Conservation (phyloP, 192 early-diverging fungal species). For the Coemansia aciculifera region DNA sequence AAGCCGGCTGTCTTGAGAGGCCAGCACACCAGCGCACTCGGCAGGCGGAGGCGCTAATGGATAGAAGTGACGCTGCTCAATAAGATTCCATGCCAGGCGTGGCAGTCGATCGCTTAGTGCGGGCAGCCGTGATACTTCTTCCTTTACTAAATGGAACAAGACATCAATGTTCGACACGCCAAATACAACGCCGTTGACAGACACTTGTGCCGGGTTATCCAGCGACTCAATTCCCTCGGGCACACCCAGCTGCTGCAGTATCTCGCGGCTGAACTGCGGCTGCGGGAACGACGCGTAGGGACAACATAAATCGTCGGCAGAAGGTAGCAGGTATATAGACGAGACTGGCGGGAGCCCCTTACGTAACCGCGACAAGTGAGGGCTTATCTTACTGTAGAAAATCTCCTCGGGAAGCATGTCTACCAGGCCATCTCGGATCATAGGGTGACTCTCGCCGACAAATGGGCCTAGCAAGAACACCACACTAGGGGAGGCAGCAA, state of each 20-base stretch:
- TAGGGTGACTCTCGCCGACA: constrained; percentile 61
- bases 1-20: constrained; percentile 39
- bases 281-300: constrained; percentile 83
- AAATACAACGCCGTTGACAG: constrained; percentile 81
- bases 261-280: constrained; percentile 62
- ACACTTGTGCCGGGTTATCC: constrained; percentile 82
- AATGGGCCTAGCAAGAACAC: constrained; percentile 83
- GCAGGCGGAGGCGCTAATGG: constrained; percentile 74
- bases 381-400: constrained; percentile 64
- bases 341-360: constrained; percentile 49
- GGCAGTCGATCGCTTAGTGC: constrained; percentile 63
- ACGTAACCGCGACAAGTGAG: constrained; percentile 59
- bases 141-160: constrained; percentile 67
- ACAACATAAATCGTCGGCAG: constrained; percentile 70
- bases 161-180: constrained; percentile 76
- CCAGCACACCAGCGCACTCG: constrained; percentile 37
- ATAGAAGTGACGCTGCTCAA: constrained; percentile 82
- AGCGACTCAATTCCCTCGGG: constrained; percentile 42
- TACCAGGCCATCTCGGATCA: constrained; percentile 56
- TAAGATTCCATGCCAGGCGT: constrained; percentile 71
- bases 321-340: constrained; percentile 71
- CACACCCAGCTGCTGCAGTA: constrained; percentile 29
- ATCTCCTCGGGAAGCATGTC: constrained; percentile 62
- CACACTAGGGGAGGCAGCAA: constrained; percentile 70
- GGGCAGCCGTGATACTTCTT: constrained; percentile 63